Evolutionary conservation across 2,329 filamentous ascomycete genomes (phyloP).

Genomic region (Cordyceps militaris): DNA sequence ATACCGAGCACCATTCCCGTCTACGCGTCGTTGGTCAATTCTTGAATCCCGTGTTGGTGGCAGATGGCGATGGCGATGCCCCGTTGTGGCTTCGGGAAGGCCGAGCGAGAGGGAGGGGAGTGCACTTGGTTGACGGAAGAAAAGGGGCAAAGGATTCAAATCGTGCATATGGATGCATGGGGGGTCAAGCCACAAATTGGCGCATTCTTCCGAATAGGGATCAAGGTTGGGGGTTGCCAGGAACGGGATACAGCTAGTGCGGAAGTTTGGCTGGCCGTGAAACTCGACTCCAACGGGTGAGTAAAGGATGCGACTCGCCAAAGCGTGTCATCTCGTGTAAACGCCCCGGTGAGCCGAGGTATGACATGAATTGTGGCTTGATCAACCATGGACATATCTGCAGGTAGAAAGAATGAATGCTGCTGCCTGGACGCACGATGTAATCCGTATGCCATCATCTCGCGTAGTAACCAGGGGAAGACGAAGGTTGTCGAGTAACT

Average conservation of each 20-base stretch:
- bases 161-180: neutral
- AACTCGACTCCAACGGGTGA: neutral
- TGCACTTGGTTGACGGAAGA: neutral
- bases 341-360: neutral
- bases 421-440: conserved; percentile 3
- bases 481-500: neutral
- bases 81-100: conserved; percentile 1
- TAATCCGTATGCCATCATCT: neutral
- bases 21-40: neutral
- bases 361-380: neutral
- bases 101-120: conserved; percentile 3
- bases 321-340: neutral
- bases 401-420: neutral
- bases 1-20: neutral
- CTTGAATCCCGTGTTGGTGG: neutral
- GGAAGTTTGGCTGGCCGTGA: neutral
- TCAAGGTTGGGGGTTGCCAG: neutral
- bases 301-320: neutral
- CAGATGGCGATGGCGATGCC: neutral
- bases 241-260: conserved; percentile 8
- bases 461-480: neutral
- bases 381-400: neutral
- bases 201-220: neutral
- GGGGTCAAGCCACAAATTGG: neutral
- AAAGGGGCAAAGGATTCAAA: neutral